Conservation (phyloP, 108 stramenopile species). For the Skeletonema tropicum region DNA sequence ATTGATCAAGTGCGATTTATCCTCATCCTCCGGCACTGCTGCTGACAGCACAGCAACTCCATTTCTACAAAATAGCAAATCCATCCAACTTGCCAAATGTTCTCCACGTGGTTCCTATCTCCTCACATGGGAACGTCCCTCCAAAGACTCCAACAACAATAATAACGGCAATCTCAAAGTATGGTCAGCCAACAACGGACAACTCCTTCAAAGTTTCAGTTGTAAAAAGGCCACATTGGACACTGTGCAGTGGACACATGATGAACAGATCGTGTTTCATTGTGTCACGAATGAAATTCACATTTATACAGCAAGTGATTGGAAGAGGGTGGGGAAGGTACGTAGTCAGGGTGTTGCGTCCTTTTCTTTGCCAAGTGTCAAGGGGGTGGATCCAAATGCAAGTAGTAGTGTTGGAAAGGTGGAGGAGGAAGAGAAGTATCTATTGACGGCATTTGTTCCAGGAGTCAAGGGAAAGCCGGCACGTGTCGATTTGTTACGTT, state of each 20-base stretch:
- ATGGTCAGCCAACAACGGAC: constrained; percentile 66
- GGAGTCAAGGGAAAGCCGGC: constrained; percentile 92
- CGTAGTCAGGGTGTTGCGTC: constrained; percentile 60
- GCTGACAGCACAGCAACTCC: constrained; percentile 1
- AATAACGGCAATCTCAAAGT: constrained; percentile 76
- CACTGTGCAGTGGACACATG: constrained; percentile 89
- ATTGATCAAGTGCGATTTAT: constrained; percentile 54
- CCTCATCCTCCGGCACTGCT: neutral
- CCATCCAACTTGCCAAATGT: constrained; percentile 73
- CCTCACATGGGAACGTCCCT: constrained; percentile 84
- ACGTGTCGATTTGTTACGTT: constrained; percentile 69
- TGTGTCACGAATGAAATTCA: constrained; percentile 79
- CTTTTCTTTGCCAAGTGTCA: constrained; percentile 56
- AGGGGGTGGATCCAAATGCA: constrained; percentile 13
- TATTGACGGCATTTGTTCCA: constrained; percentile 84
- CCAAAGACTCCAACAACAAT: constrained; percentile 4
- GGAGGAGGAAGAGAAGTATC: constrained; percentile 27
- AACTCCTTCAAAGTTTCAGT: constrained; percentile 61
- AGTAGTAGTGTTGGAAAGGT: constrained; percentile 10
- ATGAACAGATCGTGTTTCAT: constrained; percentile 79
- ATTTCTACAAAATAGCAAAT: constrained; percentile 48
- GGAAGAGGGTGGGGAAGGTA: constrained; percentile 51
- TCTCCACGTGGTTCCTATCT: constrained; percentile 84
- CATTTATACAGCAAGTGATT: constrained; percentile 51
- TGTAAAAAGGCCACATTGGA: constrained; percentile 81